Evolutionary conservation across 495 filamentous ascomycete genomes (phyloP), one percentile per base, ranked within the genome.

Genomic region (Aspergillus olivimuriae): DNA sequence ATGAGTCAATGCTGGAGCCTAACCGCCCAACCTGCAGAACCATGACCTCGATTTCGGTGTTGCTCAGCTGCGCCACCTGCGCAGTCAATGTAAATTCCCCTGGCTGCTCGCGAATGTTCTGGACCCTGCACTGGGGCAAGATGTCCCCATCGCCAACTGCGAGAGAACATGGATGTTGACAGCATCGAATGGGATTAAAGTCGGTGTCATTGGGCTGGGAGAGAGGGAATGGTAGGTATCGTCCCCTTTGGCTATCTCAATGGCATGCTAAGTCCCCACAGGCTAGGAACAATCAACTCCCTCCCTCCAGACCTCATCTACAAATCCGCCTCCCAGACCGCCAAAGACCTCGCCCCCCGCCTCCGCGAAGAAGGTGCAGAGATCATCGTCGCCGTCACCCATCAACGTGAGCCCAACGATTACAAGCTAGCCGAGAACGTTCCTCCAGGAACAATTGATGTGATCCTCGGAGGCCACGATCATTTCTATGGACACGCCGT

Each of bases 1-100:
- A n/a, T n/a, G n/a, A n/a, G n/a, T n/a, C n/a, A n/a, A n/a, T n/a
- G n/a, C n/a, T n/a, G 12, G 28, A 28, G 32, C 46, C 50, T 55
- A 26, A 56, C 42, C 24, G 6, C 24, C 24, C 24, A 28, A 21
- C 47, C 10, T 21, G 39, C 46, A 81, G 76, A 95, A 95, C 57
- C 89, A 95, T 61, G 89, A 95, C 57, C 79, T 95, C 28, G 89
- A 95, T 61, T 95, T 95, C 55, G 89, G 89, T n/a, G 83, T 91
- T 15, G 61, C 69, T 8, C 88, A 94, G 56, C 86, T 87, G 57
- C 75, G 73, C 16, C 72, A 91, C 57, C 65, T 95, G 15, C 74
- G 80, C 6, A 69, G 70, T 4, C 80, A 86, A 54, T 92, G 87
- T 68, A 70, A 70, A 15, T 95, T 95, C 46, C 89, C 89, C 2